Base-by-base conservation (phyloP, 345 rosid genomes). In the Euphorbia tirucalli region DNA sequence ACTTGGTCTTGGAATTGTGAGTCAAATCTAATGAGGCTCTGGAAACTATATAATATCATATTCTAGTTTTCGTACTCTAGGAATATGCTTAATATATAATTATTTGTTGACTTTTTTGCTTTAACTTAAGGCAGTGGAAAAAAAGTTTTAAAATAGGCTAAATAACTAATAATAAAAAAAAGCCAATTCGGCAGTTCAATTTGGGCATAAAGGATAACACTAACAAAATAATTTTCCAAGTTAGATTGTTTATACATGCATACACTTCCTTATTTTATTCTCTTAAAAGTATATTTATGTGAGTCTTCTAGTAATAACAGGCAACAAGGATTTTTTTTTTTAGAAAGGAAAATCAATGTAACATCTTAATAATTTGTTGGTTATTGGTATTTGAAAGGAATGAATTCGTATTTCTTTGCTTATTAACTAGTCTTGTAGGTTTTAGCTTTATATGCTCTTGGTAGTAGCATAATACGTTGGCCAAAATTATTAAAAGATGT, bases 1-100 rank as follows among this genome's bases (percentile, higher is more conserved):
- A 77, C 96, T 94, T 71, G 98, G 97, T 73, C 96, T 94, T 70
- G 97, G 97, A 86, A 89, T 94, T 80, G 98, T 94, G 86, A 85
- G 96, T 83, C 75, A 55, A 58, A 73, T 75, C 71, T 31, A 49
- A 10, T 16, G 10, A 5, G 35, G 50, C 43, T 62, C 11, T 62
- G 15, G 31, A 28, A 28, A 63, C 11, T 63, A 1, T 39, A 4
- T 35, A 9, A 32, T 9, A 10, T 49, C 27, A 41, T 13, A 25
- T 66, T 66, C 9, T 66, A 28, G 30, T 61, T 61, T 19, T 19
- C 14, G 7, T 30, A 16, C 44, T n/a, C 27, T 22, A n/a, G 16
- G 3, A 63, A n/a, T 39, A n/a, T 3, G 48, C 30, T 56, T 56
- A 56, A 24, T 15, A 56, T 52, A 22, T 19, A n/a, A 21, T 22